These are phyloP conservation scores for Beauveria asiatica DNA, from an alignment of 2,329 filamentous ascomycete genomes.

Conservation along the genomic window DNA sequence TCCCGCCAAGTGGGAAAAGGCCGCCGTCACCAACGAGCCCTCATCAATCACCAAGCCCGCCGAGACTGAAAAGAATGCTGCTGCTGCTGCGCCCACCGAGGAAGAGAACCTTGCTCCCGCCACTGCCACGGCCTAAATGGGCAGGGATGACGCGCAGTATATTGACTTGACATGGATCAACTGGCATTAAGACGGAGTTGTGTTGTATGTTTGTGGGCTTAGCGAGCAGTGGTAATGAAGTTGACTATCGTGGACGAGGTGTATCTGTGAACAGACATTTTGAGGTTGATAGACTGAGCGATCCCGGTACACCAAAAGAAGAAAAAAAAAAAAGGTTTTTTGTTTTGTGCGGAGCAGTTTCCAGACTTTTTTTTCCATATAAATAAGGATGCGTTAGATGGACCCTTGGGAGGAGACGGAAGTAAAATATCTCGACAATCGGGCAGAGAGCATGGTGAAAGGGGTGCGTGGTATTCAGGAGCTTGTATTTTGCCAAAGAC, in stretches of 20 bases:
- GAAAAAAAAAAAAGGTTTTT: constrained; percentile 5
- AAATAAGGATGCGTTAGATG: background rate
- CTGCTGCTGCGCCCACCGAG: constrained; percentile 22
- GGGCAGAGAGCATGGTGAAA: background rate
- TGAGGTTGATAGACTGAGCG: background rate
- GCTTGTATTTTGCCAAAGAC: background rate
- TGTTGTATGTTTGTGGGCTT: constrained; percentile 8
- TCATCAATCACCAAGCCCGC: constrained; percentile 27
- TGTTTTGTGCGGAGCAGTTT: background rate
- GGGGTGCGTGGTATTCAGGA: background rate
- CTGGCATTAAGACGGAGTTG: constrained; percentile 10
- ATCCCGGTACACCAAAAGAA: constrained; percentile 10
- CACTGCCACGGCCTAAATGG: constrained; percentile 13
- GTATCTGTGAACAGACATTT: background rate
- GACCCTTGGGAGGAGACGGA: background rate
- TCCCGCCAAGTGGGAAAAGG: constrained; percentile 56
- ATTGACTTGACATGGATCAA: background rate
- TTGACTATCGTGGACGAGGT: background rate
- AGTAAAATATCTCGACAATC: background rate
- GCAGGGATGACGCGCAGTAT: background rate
- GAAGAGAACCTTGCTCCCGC: constrained; percentile 28
- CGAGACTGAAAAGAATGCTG: constrained; percentile 18
- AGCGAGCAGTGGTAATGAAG: constrained; percentile 8
- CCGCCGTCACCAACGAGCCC: constrained; percentile 33
- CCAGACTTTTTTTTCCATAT: background rate